Evolutionary conservation across 805 yeast genomes (phyloP).

Genomic region (Wickerhamomyces bisporus): DNA sequence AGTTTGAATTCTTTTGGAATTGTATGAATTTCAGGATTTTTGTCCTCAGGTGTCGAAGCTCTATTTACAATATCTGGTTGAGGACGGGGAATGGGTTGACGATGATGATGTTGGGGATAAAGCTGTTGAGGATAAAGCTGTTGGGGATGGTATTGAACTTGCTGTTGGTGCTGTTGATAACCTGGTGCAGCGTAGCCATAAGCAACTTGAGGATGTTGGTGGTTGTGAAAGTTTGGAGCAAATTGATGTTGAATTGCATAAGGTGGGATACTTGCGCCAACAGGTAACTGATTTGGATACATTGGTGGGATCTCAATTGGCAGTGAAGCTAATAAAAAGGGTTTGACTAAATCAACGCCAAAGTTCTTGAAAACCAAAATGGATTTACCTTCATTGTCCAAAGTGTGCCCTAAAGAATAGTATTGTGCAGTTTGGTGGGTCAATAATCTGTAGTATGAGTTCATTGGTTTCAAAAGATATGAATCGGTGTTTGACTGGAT

Average conservation of each 20-base stretch:
- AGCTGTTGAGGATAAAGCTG: background rate
- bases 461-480: conserved; percentile 41
- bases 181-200: background rate
- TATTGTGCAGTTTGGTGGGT: conserved; percentile 70
- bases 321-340: conserved; percentile 13
- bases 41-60: too few species aligned
- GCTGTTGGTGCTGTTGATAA: background rate
- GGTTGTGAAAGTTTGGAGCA: background rate
- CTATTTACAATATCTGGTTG: background rate
- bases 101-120: background rate
- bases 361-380: conserved; percentile 36
- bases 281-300: conserved; percentile 9
- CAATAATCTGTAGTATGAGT: conserved; percentile 62
- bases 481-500: conserved; percentile 35
- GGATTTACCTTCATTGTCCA: conserved; percentile 44
- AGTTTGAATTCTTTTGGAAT: conserved; percentile 17
- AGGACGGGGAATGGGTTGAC: background rate
- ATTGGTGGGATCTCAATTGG: conserved; percentile 17
- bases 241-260: background rate
- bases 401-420: conserved; percentile 53
- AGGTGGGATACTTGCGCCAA: background rate
- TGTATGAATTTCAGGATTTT: too few species aligned
- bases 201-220: too few species aligned
- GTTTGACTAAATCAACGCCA: conserved; percentile 16
- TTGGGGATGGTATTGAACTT: background rate